Conservation (phyloP, 495 filamentous ascomycete genomes). For the Hypoxylon crocopeplum region DNA sequence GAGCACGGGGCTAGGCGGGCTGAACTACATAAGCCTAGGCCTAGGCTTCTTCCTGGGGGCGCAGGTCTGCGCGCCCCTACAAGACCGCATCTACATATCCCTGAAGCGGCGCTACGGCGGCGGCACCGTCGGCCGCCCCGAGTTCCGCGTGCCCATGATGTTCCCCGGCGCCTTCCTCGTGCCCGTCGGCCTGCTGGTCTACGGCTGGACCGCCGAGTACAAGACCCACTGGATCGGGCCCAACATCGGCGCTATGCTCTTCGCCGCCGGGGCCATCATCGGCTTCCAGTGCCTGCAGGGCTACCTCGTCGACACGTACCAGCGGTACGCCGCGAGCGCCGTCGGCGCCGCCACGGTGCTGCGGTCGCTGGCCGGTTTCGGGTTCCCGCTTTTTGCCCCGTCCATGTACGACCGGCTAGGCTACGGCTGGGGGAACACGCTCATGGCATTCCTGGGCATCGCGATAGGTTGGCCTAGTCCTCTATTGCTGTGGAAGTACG, state of each 20-base stretch:
- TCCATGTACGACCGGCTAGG: constrained; percentile 64
- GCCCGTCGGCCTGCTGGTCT: constrained; percentile 71
- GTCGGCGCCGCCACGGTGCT: constrained; percentile 71
- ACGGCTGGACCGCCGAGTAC: constrained; percentile 72
- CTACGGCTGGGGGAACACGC: constrained; percentile 62
- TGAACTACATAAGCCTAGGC: constrained; percentile 75
- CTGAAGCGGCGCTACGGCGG: constrained; percentile 63
- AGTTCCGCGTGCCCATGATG: constrained; percentile 72
- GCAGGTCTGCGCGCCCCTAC: constrained; percentile 67
- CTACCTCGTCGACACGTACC: constrained; percentile 81
- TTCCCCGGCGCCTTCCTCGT: constrained; percentile 61
- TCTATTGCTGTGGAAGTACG: constrained; percentile 58
- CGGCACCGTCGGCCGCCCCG: constrained; percentile 55
- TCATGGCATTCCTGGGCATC: constrained; percentile 61
- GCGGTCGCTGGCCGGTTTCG: constrained; percentile 72
- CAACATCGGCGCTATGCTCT: constrained; percentile 70
- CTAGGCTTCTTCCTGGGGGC: constrained; percentile 72
- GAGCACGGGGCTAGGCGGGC: constrained; percentile 64
- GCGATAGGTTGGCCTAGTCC: constrained; percentile 58
- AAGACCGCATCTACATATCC: constrained; percentile 66
- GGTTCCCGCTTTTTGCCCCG: constrained; percentile 79
- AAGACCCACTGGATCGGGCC: constrained; percentile 74
- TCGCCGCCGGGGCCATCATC: constrained; percentile 65
- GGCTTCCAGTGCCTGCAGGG: constrained; percentile 74
- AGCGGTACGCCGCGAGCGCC: constrained; percentile 75